phyloP scores from a whole-genome alignment of 768 basidiomycete species.

The Postia placenta region DNA sequence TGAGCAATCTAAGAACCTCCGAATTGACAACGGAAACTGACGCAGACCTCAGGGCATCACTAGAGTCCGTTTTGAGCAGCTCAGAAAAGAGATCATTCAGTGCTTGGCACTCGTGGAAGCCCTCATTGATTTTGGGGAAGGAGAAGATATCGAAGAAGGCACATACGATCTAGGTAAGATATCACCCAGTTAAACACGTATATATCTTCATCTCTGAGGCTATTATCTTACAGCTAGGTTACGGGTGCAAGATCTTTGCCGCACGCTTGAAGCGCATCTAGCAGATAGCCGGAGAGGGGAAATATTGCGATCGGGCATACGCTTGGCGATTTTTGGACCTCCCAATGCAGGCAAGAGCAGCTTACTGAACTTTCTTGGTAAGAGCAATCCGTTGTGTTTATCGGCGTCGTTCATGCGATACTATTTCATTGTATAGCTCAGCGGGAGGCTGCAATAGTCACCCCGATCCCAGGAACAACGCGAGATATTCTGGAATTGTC shows the following conservation, averaged over 20 bases:
- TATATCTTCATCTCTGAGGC: not conserved
- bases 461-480: conserved; percentile 83
- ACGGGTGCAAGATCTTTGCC: conserved; percentile 43
- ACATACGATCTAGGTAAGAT: conserved; percentile 63
- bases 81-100: conserved; percentile 61
- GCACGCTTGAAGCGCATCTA: conserved; percentile 50
- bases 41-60: conserved; percentile 61
- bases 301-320: conserved; percentile 75
- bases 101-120: conserved; percentile 81
- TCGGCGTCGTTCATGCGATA: not conserved
- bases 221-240: conserved; percentile 39
- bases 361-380: conserved; percentile 79
- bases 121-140: conserved; percentile 90
- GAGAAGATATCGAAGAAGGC: conserved; percentile 82
- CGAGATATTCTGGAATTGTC: conserved; percentile 82
- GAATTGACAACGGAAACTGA: not conserved
- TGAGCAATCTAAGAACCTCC: conserved; percentile 7
- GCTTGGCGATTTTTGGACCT: conserved; percentile 84
- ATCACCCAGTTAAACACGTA: not conserved
- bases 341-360: conserved; percentile 95
- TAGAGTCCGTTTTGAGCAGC: conserved; percentile 50
- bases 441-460: conserved; percentile 86
- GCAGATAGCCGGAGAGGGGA: conserved; percentile 75
- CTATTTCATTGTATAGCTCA: conserved; percentile 45
- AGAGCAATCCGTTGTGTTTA: conserved; percentile 2